A percentile compares a stretch with the other conserved stretches of the same genome.
phyloP scores from a whole-genome alignment of 257 asterid genomes.

The Misopates orontium region DNA sequence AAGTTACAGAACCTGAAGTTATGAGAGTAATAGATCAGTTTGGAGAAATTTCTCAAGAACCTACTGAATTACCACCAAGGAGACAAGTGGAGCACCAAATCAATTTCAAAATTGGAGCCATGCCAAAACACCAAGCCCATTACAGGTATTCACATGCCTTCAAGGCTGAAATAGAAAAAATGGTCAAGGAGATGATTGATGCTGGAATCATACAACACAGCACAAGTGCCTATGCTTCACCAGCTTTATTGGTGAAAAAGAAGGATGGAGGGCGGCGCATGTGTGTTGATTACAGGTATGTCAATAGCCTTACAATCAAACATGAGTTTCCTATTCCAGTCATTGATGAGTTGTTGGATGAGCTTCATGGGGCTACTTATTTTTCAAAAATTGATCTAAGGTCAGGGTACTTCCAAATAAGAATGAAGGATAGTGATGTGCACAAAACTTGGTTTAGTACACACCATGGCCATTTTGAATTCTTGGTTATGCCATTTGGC shows the following conservation, averaged over 20 bases:
- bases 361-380: neutral
- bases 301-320: no score
- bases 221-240: neutral
- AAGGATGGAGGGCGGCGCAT: neutral
- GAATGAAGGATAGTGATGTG: no score
- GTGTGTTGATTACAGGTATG: neutral
- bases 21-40: neutral
- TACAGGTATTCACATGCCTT: neutral
- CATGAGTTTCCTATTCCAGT: no score
- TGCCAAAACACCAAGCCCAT: neutral
- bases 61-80: neutral
- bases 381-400: neutral
- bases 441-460: no score
- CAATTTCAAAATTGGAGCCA: neutral
- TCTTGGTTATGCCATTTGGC: no score
- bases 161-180: neutral
- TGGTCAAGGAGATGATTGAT: neutral
- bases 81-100: neutral
- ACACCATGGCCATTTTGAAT: no score
- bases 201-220: neutral
- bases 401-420: no score
- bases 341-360: neutral
- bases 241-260: neutral
- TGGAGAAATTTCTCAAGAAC: neutral
- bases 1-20: neutral